Percentiles rank a stretch among this genome's conserved stretches.
These are phyloP conservation scores for Pyronema domesticum DNA, from an alignment of 495 filamentous ascomycete species.

Conservation along the genomic window DNA sequence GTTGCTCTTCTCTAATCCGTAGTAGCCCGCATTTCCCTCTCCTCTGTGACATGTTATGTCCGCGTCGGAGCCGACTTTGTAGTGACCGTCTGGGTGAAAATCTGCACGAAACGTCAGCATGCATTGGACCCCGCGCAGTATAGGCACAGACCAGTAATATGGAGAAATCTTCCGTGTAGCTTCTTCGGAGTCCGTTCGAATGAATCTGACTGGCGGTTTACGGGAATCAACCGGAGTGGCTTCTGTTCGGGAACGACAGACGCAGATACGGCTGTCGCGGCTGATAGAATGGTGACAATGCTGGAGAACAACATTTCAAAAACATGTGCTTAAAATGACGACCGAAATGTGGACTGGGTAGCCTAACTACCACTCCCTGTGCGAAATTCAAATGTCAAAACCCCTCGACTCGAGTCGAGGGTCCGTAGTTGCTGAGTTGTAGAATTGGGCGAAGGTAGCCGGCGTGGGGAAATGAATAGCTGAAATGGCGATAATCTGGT, in stretches of 20 bases:
- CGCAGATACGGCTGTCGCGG: neutral
- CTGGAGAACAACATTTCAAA: neutral
- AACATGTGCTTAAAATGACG: neutral
- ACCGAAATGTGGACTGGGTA: too few relatives aligned
- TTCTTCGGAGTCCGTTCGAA: conserved; percentile 16
- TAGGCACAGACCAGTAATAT: conserved; percentile 59
- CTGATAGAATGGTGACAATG: neutral
- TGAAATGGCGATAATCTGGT: too few relatives aligned
- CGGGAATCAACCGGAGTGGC: neutral
- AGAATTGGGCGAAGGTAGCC: too few relatives aligned
- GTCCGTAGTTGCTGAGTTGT: too few relatives aligned
- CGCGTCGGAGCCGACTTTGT: conserved; percentile 56
- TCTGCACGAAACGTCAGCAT: conserved; percentile 34
- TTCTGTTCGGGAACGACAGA: neutral
- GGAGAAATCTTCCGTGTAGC: conserved; percentile 71
- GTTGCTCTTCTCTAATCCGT: conserved; percentile 67
- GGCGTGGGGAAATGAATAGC: too few relatives aligned
- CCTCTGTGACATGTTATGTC: conserved; percentile 61
- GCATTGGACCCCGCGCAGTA: neutral
- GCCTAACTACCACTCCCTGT: too few relatives aligned
- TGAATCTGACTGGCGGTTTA: neutral
- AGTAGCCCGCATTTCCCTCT: conserved; percentile 55
- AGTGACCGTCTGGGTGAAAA: conserved; percentile 75
- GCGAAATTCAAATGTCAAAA: too few relatives aligned
- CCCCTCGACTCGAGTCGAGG: too few relatives aligned